A percentile compares a stretch with the other conserved stretches of the same genome.
Conservation (phyloP, 257 asterid species). For the Orobanche coerulescens region DNA sequence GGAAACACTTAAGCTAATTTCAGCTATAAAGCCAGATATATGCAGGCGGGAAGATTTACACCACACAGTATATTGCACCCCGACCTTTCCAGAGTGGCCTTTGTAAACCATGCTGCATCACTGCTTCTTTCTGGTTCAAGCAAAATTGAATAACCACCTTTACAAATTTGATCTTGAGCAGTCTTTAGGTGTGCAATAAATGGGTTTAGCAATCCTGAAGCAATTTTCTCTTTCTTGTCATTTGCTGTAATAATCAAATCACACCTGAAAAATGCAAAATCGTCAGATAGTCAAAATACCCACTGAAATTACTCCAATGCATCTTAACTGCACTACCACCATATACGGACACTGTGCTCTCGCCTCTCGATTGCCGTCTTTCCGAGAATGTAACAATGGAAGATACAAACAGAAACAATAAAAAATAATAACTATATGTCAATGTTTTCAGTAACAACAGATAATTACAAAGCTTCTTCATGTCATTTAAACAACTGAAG, state of each 20-base stretch:
- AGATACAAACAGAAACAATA: background rate
- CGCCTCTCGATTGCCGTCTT: background rate
- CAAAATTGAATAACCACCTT: conserved; percentile 87
- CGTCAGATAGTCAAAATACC: conserved; percentile 8
- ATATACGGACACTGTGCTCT: background rate
- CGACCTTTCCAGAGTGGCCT: conserved; percentile 91
- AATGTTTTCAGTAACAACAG: background rate
- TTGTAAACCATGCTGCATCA: conserved; percentile 84
- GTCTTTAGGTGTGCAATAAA: conserved; percentile 82
- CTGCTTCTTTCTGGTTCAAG: conserved; percentile 66
- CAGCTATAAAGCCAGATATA: background rate
- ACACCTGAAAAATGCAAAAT: conserved; percentile 32
- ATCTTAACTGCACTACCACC: conserved; percentile 11
- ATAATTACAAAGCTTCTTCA: background rate
- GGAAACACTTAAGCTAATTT: conserved; percentile 5
- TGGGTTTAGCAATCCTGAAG: conserved; percentile 88
- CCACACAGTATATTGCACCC: conserved; percentile 22
- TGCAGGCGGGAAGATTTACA: conserved; percentile 1
- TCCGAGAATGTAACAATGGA: background rate
- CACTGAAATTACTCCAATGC: background rate
- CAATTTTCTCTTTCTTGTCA: conserved; percentile 89
- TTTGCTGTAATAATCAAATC: conserved; percentile 74
- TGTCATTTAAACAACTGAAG: background rate
- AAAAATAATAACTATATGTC: background rate
- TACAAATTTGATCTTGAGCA: conserved; percentile 80